Conservation (phyloP, 306 rosid species). For the Malus sieversii region DNA sequence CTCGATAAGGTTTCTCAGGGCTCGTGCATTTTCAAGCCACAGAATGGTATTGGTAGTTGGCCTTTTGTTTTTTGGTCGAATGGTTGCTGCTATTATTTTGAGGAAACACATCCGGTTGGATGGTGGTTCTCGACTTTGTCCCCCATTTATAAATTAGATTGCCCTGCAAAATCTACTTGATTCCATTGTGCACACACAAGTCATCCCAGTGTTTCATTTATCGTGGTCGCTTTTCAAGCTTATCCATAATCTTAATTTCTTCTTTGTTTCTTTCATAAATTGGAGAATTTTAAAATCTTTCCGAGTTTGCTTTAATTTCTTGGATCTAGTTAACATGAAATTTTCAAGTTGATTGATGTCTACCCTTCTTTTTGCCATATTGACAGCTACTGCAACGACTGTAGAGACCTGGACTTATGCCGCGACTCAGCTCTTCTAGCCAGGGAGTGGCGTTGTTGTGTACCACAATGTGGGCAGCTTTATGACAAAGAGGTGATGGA, state of each 20-base stretch:
- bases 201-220: too few species aligned
- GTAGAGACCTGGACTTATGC: conserved; percentile 83
- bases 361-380: neutral
- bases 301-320: neutral
- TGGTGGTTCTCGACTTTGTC: neutral
- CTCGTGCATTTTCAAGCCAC: neutral
- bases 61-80: too few species aligned
- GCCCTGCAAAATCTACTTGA: neutral
- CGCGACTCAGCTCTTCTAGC: conserved; percentile 56
- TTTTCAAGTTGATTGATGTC: neutral
- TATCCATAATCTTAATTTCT: neutral
- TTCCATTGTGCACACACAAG: too few species aligned
- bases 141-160: neutral
- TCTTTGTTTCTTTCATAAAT: neutral
- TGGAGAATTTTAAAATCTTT: neutral
- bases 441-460: conserved; percentile 77
- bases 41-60: too few species aligned
- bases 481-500: conserved; percentile 77
- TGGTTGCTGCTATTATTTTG: neutral
- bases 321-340: neutral
- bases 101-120: neutral
- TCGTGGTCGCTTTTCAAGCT: neutral
- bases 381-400: conserved; percentile 76
- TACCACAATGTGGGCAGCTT: conserved; percentile 88
- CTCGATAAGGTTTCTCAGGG: neutral